Evolutionary conservation across 495 filamentous ascomycete genomes (phyloP).

Genomic region (Emericellopsis terricola): DNA sequence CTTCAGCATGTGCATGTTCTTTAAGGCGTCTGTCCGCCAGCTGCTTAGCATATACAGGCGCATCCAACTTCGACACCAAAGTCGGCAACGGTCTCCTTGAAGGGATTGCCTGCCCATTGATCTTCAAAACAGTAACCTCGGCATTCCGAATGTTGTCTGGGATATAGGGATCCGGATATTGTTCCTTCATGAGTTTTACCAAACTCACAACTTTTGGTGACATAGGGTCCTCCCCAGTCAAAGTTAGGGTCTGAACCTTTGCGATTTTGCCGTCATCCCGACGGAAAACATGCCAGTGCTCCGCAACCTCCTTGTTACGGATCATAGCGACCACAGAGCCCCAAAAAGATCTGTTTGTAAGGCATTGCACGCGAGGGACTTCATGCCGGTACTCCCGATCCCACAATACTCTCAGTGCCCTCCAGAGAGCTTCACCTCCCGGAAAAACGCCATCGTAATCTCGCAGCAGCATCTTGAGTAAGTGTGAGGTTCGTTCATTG

Average conservation of each 20-base stretch:
- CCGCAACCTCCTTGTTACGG: background rate
- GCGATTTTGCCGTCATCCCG: background rate
- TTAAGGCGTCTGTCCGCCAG: background rate
- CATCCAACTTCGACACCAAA: slow-evolving; percentile 2
- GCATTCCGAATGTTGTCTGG: slow-evolving; percentile 4
- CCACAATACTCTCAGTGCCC: background rate
- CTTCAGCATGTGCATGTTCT: too few species aligned
- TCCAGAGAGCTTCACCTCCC: slow-evolving; percentile 1
- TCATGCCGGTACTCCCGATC: background rate
- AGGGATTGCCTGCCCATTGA: background rate
- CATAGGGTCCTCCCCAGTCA: slow-evolving; percentile 1
- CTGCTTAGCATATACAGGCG: slow-evolving; percentile 4
- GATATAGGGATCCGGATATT: slow-evolving; percentile 6
- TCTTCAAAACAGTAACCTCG: background rate
- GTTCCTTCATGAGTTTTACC: slow-evolving; percentile 4
- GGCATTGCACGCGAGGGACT: too few species aligned
- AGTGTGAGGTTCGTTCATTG: background rate
- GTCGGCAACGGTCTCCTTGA: background rate
- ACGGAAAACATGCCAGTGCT: slow-evolving; percentile 2
- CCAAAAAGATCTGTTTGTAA: too few species aligned
- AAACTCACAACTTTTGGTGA: slow-evolving; percentile 1
- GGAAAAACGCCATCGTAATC: background rate
- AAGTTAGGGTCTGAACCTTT: slow-evolving; percentile 2
- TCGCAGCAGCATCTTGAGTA: background rate
- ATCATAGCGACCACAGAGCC: too few species aligned